These are phyloP conservation scores for Teunomyces cretensis DNA, from an alignment of 805 yeast genomes.

Conservation along the genomic window DNA sequence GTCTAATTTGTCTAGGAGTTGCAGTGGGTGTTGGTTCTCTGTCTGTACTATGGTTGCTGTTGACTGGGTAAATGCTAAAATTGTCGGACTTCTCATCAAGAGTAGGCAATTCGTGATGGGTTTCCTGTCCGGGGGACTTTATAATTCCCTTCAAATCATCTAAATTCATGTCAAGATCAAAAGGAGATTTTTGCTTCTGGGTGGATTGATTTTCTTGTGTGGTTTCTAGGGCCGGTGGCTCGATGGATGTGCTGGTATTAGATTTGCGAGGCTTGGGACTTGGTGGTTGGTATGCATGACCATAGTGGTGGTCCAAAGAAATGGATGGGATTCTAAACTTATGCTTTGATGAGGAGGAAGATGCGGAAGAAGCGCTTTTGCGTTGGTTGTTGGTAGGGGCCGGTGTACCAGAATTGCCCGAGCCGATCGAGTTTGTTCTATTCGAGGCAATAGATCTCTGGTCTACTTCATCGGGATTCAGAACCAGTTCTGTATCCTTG, in stretches of 20 bases:
- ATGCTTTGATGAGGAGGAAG: constrained; percentile 26
- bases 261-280: constrained; percentile 10
- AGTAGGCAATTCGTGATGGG: background rate
- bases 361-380: constrained; percentile 17
- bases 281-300: constrained; percentile 9
- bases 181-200: constrained; percentile 9
- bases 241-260: constrained; percentile 13
- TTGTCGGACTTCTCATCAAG: background rate
- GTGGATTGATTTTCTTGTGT: constrained; percentile 6
- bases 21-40: background rate
- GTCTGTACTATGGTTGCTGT: background rate
- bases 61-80: background rate
- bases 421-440: constrained; percentile 9
- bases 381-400: constrained; percentile 3
- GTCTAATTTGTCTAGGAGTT: constrained; percentile 1
- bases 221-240: constrained; percentile 5
- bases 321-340: constrained; percentile 39
- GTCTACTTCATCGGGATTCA: background rate
- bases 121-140: constrained; percentile 19
- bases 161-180: constrained; percentile 47
- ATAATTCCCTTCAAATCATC: constrained; percentile 54
- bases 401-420: background rate
- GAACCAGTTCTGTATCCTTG: constrained; percentile 26
- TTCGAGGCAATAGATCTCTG: background rate
- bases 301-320: constrained; percentile 27